These are phyloP conservation scores for Cladosporium sp. DNA, from an alignment of 2,329 filamentous ascomycete genomes.

Conservation along the genomic window DNA sequence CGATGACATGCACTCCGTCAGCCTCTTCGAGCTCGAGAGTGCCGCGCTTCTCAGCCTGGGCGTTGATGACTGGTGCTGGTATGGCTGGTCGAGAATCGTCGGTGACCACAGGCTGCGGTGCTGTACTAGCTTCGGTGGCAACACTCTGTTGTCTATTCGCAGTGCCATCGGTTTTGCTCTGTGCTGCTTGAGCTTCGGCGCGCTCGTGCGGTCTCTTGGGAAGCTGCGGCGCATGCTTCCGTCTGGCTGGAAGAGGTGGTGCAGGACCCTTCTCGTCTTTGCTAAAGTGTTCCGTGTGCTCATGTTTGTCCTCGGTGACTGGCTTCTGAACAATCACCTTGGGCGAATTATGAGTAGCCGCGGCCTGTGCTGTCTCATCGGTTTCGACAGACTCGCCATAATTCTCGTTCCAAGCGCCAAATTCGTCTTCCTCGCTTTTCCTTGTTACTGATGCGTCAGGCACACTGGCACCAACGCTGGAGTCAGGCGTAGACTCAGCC, in stretches of 20 bases:
- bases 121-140: background rate
- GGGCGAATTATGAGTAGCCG: background rate
- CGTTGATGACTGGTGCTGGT: conserved; percentile 2
- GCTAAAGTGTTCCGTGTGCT: background rate
- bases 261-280: background rate
- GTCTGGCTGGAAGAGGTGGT: conserved; percentile 17
- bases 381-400: conserved; percentile 4
- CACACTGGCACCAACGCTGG: background rate
- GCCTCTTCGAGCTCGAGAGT: conserved; percentile 14
- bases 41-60: conserved; percentile 14
- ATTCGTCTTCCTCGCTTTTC: conserved; percentile 25
- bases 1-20: conserved; percentile 12
- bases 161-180: background rate
- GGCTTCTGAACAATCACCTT: background rate
- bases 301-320: background rate
- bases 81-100: background rate
- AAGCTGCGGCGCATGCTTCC: conserved; percentile 3
- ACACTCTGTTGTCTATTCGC: background rate
- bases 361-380: background rate
- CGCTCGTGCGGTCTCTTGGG: conserved; percentile 3
- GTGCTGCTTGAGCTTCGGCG: background rate
- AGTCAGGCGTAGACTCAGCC: background rate
- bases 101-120: background rate
- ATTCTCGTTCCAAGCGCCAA: conserved; percentile 30
- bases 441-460: background rate